Conservation (phyloP, 371 early-diverging fungal species). For the Mortierella sp. region DNA sequence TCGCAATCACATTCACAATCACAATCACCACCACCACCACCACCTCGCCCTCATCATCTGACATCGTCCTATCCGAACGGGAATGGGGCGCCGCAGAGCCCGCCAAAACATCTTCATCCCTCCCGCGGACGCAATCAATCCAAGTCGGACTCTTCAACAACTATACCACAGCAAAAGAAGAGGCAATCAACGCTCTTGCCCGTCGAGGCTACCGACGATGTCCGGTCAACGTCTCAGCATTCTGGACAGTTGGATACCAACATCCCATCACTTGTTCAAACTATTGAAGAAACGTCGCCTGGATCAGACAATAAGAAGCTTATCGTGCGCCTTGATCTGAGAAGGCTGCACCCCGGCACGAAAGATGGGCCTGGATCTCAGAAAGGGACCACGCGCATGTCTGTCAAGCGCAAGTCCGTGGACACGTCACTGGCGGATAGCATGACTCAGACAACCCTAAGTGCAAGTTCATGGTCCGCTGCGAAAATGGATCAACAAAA, state of each 20-base stretch:
- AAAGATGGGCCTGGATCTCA: not conserved
- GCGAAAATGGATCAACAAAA: not conserved
- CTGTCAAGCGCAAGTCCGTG: not conserved
- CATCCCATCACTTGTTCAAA: too few species aligned
- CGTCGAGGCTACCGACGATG: not conserved
- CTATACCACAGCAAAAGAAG: slow-evolving; percentile 7
- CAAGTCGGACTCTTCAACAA: not conserved
- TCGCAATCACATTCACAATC: not conserved
- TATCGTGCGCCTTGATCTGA: slow-evolving; percentile 31
- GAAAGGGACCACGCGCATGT: slow-evolving; percentile 3
- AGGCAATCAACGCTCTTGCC: slow-evolving; percentile 1
- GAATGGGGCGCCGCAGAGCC: too few species aligned
- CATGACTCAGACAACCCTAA: slow-evolving; percentile 10
- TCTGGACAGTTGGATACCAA: not conserved
- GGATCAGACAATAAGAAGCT: slow-evolving; percentile 6
- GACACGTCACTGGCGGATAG: not conserved
- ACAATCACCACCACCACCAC: not conserved
- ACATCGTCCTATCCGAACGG: not conserved
- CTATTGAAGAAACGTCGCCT: not conserved
- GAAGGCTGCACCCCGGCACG: slow-evolving; percentile 9
- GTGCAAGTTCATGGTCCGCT: slow-evolving; percentile 7
- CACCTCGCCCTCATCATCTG: not conserved
- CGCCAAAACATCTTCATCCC: slow-evolving; percentile 4
- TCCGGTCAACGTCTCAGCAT: not conserved
- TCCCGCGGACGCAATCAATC: too few species aligned